Conservation (phyloP, 1,284 basidiomycete species). For the Sphaerobolus stellatus region DNA sequence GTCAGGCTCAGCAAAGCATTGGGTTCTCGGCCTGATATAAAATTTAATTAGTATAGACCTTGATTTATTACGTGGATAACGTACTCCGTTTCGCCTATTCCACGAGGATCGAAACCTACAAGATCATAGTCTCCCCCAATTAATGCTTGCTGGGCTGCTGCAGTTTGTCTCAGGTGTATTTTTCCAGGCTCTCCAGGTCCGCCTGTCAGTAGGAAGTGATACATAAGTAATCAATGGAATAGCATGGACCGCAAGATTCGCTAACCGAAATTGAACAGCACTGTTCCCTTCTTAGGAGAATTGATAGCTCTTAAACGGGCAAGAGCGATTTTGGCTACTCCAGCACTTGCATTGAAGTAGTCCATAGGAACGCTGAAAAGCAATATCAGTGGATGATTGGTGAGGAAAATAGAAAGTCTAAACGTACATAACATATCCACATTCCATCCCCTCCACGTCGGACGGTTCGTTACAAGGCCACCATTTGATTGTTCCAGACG, state of each 20-base stretch:
- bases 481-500: constrained; percentile 6
- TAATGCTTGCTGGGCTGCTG: constrained; percentile 13
- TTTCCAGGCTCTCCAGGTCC: constrained; percentile 37
- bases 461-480: neutral
- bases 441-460: neutral
- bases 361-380: constrained; percentile 31
- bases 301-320: constrained; percentile 25
- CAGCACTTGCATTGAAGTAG: constrained; percentile 28
- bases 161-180: constrained; percentile 25
- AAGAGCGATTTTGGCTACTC: constrained; percentile 30
- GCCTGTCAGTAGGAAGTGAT: constrained; percentile 18
- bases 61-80: constrained; percentile 3
- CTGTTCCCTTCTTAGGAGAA: constrained; percentile 22
- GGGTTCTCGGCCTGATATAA: neutral
- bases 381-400: neutral
- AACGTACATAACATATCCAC: constrained; percentile 8
- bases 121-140: constrained; percentile 38
- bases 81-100: constrained; percentile 37
- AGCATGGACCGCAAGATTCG: too few species aligned
- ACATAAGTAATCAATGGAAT: neutral
- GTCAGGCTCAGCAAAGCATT: neutral
- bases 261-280: constrained; percentile 30
- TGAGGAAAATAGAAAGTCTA: neutral
- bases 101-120: constrained; percentile 45
- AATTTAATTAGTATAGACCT: neutral